Evolutionary conservation across 2,329 filamentous ascomycete genomes (phyloP), one percentile per base, ranked within the genome.

Genomic region (Trichoderma afroharzianum): DNA sequence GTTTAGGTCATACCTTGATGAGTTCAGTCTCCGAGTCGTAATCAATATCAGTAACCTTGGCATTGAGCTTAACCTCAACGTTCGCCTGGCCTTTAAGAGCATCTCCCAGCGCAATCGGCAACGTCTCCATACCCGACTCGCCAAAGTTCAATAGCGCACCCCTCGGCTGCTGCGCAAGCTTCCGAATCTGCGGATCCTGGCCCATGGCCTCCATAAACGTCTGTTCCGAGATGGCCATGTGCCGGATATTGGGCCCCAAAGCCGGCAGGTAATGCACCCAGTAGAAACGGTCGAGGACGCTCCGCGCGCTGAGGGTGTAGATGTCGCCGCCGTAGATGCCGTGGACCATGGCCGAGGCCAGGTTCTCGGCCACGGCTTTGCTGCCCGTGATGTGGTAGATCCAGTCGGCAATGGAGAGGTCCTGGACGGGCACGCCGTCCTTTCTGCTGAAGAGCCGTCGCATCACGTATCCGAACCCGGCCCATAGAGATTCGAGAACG

Each of bases 261-360:
- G 68, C 72, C 15, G 77, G 76, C 21, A 80, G 69, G 59, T 82
- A 79, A 70, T 78, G 77, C 15, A 71, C 74, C 75, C 76, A 79
- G 72, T 78, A 81, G 53, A 78, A 63, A 53, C 76, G 75, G 30
- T 81, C 80, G 21, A 81, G 75, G 11, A 91, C 83, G 64, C 88
- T 90, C 75, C 89, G 89, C 62, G 89, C 89, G 80, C 94, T 97
- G 64, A 98, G 84, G 78, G 91, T 87, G 79, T 93, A 90, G 62
- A 97, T 89, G 81, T 98, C 93, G 6, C 96, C 96, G 26, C 95
- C 96, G 80, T 97, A 97, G 72, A 98, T 94, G 55, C 96, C 96
- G 80, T 98, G 96, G 68, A 94, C 77, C 78, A 90, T 82, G 66
- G 91, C 94, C 6, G 94, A 97, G 7, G 90, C 81, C 21, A 97